Conservation (phyloP, 106 monocot genomes). For the Ottelia alismoides region DNA sequence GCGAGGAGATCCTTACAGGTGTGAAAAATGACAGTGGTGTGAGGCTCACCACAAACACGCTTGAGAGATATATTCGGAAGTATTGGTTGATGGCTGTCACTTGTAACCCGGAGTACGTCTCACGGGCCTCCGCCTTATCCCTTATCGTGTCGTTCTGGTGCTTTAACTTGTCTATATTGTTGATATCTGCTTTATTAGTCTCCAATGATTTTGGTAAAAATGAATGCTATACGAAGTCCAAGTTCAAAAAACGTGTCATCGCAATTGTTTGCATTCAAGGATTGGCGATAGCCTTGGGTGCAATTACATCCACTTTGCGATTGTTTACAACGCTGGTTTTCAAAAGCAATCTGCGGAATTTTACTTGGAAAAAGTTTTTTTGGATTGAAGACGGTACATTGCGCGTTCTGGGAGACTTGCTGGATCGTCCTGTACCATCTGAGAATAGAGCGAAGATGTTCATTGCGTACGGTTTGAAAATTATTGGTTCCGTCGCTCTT, state of each 20-base stretch:
- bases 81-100: slow-evolving; percentile 8
- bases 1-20: not conserved
- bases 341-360: too few species aligned
- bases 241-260: not conserved
- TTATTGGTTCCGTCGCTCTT: too few species aligned
- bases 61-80: not conserved
- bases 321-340: not conserved
- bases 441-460: not conserved
- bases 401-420: slow-evolving; percentile 3
- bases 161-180: not conserved
- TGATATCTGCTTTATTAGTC: not conserved
- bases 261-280: not conserved
- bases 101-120: slow-evolving; percentile 2
- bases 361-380: too few species aligned
- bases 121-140: not conserved
- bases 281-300: not conserved
- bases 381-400: too few species aligned
- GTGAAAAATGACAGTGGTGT: not conserved
- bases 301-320: slow-evolving; percentile 3
- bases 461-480: too few species aligned
- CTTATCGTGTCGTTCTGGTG: not conserved
- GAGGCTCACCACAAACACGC: not conserved
- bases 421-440: not conserved
- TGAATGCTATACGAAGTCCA: not conserved
- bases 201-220: not conserved